Percentiles rank a stretch among this genome's conserved stretches.
Evolutionary conservation across 768 basidiomycete species (phyloP).

Genomic region (Pleurotus pulmonarius): DNA sequence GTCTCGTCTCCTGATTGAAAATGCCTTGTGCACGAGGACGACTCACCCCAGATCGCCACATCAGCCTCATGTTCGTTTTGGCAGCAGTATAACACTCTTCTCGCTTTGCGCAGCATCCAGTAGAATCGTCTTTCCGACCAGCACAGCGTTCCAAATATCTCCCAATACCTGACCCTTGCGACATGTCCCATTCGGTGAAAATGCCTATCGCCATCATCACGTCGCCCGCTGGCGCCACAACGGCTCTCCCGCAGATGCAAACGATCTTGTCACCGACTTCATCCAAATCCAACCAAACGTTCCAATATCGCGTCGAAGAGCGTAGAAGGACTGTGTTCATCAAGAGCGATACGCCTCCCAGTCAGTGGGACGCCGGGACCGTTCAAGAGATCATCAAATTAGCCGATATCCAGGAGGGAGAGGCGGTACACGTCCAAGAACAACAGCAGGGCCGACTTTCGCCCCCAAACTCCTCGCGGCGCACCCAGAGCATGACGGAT

Average conservation of each 20-base stretch:
- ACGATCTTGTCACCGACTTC: conserved; percentile 12
- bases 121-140: too few relatives aligned
- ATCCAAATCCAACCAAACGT: conserved; percentile 24
- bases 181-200: not conserved
- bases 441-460: conserved; percentile 15
- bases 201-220: conserved; percentile 8
- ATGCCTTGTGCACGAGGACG: conserved; percentile 1
- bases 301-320: conserved; percentile 46
- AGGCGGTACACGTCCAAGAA: conserved; percentile 10
- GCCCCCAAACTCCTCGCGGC: not conserved
- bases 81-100: conserved; percentile 20
- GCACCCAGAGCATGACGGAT: conserved; percentile 8
- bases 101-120: too few relatives aligned
- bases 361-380: conserved; percentile 37
- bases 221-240: conserved; percentile 5
- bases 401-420: conserved; percentile 27
- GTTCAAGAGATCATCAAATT: conserved; percentile 36
- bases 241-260: conserved; percentile 12
- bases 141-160: too few relatives aligned
- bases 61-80: conserved; percentile 20
- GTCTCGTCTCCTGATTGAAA: not conserved
- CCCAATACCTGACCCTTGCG: not conserved
- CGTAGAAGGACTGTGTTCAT: conserved; percentile 43
- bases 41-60: conserved; percentile 1
- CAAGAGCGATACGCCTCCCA: conserved; percentile 37